Evolutionary conservation across 2,329 filamentous ascomycete species (phyloP).

Genomic region (Ilyonectria destructans): DNA sequence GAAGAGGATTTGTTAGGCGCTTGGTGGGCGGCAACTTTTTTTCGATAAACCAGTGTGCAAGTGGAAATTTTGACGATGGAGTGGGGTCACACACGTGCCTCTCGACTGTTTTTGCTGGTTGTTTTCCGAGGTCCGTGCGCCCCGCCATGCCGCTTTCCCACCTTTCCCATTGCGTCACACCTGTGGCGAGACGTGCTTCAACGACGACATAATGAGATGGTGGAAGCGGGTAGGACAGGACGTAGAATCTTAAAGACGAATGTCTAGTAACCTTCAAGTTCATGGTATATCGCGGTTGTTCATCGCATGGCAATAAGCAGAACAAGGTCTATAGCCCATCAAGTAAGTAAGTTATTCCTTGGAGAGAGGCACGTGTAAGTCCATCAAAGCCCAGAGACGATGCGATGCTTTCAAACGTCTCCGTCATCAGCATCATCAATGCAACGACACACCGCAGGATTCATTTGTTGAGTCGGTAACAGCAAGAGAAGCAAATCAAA

Average conservation of each 20-base stretch:
- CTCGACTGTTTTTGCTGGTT: slow-evolving; percentile 22
- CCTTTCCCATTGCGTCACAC: slow-evolving; percentile 28
- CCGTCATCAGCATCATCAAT: neutral
- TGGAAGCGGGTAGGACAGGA: neutral
- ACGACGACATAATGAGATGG: neutral
- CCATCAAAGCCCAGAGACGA: neutral
- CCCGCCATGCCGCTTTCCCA: slow-evolving; percentile 9
- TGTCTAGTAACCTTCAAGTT: slow-evolving; percentile 17
- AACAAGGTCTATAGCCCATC: too few relatives aligned
- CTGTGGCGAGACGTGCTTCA: neutral
- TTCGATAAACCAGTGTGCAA: slow-evolving; percentile 34
- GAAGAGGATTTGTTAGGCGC: slow-evolving; percentile 36
- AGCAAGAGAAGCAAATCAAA: slow-evolving; percentile 29
- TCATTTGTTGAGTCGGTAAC: neutral
- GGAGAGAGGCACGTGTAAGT: neutral
- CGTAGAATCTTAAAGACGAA: neutral
- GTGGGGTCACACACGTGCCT: slow-evolving; percentile 53
- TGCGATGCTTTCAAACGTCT: neutral
- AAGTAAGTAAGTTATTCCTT: neutral
- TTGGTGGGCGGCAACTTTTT: slow-evolving; percentile 44
- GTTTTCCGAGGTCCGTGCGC: slow-evolving; percentile 40
- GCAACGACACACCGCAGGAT: neutral
- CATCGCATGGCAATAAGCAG: neutral
- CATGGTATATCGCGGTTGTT: neutral
- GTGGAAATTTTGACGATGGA: slow-evolving; percentile 47